Conservation (phyloP, 352 stramenopile genomes). For the Discostella stelligera region DNA sequence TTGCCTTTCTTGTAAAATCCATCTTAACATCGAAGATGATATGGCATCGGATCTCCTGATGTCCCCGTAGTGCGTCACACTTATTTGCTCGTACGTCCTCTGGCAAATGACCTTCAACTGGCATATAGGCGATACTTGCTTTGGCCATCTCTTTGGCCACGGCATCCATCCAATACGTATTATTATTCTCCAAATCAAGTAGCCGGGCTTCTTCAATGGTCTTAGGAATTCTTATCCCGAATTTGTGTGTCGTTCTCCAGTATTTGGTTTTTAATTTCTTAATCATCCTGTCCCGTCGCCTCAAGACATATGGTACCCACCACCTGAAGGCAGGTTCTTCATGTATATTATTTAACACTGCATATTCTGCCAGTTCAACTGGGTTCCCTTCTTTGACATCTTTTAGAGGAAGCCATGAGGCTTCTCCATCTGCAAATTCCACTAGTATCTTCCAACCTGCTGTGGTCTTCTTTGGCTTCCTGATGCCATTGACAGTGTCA, state of each 20-base stretch:
- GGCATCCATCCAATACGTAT: neutral
- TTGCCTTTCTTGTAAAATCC: constrained; percentile 53
- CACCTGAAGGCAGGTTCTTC: too few species aligned
- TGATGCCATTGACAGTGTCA: neutral
- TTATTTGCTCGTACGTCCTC: neutral
- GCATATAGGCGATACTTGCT: neutral
- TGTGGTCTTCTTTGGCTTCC: neutral
- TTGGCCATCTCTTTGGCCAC: neutral
- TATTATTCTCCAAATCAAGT: neutral
- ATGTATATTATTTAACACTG: neutral
- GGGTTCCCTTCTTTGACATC: neutral
- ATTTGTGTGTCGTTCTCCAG: constrained; percentile 30
- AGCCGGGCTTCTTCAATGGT: constrained; percentile 7
- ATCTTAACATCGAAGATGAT: constrained; percentile 72
- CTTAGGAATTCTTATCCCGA: constrained; percentile 20
- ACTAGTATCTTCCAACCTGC: neutral
- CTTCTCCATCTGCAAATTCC: too few species aligned
- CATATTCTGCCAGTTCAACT: neutral
- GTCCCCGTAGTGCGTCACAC: constrained; percentile 63
- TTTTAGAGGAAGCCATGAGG: neutral
- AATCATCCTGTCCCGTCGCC: constrained; percentile 16
- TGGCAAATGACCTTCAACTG: neutral
- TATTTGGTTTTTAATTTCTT: constrained; percentile 16
- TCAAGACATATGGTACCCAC: too few species aligned
- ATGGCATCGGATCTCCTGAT: constrained; percentile 42